phyloP scores from a whole-genome alignment of 352 stramenopile genomes.

The Peronospora destructor region DNA sequence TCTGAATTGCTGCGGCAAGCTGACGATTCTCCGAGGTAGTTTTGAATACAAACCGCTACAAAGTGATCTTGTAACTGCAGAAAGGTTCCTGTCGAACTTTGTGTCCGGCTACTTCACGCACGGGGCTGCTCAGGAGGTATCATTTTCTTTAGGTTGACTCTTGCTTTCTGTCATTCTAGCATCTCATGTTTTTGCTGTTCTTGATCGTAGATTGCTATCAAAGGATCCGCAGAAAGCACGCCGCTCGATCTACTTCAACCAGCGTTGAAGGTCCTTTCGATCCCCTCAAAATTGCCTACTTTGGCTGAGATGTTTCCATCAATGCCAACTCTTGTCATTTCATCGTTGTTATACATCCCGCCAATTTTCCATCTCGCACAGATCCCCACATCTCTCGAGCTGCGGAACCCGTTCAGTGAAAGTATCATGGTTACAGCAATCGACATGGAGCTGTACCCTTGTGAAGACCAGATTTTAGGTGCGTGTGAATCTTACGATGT shows the following conservation, averaged over 20 bases:
- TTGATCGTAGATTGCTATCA: constrained; percentile 51
- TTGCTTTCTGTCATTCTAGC: not conserved
- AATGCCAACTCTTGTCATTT: constrained; percentile 65
- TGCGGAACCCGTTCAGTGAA: constrained; percentile 80
- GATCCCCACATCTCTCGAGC: constrained; percentile 62
- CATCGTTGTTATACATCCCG: constrained; percentile 66
- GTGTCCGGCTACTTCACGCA: constrained; percentile 75
- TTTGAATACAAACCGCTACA: constrained; percentile 52
- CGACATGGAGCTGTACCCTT: constrained; percentile 72
- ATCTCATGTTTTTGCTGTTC: constrained; percentile 3
- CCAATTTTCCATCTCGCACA: constrained; percentile 61
- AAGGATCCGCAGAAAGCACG: constrained; percentile 46
- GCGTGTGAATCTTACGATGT: constrained; percentile 2
- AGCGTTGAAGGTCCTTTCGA: constrained; percentile 45
- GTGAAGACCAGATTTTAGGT: constrained; percentile 55
- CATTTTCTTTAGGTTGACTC: not conserved
- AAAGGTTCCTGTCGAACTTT: constrained; percentile 79
- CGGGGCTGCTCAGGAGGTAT: constrained; percentile 55
- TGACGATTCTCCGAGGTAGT: constrained; percentile 42
- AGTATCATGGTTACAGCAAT: constrained; percentile 60
- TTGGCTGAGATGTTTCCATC: constrained; percentile 58
- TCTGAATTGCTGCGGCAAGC: constrained; percentile 55
- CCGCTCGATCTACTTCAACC: constrained; percentile 55
- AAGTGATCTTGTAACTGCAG: constrained; percentile 26
- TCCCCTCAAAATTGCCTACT: constrained; percentile 53